Conservation (phyloP, 805 yeast species). For the Komagataella populi region DNA sequence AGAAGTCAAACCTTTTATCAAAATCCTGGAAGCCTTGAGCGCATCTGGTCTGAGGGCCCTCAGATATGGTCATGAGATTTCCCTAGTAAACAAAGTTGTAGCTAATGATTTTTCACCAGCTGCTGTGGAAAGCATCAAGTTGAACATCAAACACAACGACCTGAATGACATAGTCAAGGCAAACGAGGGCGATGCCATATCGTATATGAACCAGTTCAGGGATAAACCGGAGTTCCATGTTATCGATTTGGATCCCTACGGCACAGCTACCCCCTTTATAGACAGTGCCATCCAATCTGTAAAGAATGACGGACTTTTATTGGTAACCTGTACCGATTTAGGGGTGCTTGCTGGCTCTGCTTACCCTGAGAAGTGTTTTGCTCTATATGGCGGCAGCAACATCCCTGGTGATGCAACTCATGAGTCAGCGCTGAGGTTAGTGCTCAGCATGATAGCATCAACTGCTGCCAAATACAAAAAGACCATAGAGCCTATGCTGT, state of each 20-base stretch:
- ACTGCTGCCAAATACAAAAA: constrained; percentile 88
- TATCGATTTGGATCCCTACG: constrained; percentile 93
- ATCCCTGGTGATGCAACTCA: constrained; percentile 80
- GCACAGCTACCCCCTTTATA: constrained; percentile 91
- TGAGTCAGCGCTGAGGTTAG: constrained; percentile 84
- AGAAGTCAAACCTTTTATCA: constrained; percentile 31
- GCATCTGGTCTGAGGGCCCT: constrained; percentile 95
- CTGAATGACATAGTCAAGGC: constrained; percentile 45
- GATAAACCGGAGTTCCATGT: constrained; percentile 52
- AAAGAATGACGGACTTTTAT: constrained; percentile 71
- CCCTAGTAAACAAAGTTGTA: constrained; percentile 53
- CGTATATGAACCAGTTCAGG: constrained; percentile 42
- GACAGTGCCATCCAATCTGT: constrained; percentile 82
- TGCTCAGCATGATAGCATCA: constrained; percentile 58
- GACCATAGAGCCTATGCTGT: constrained; percentile 73
- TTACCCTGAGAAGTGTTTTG: constrained; percentile 93
- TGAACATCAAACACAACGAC: constrained; percentile 58
- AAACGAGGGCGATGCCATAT: constrained; percentile 84
- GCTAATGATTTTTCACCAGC: constrained; percentile 85
- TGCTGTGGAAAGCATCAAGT: constrained; percentile 71
- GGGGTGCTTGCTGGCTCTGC: constrained; percentile 94
- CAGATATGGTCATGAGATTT: constrained; percentile 86
- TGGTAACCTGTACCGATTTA: constrained; percentile 93
- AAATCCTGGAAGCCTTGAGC: constrained; percentile 77
- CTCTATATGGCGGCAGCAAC: constrained; percentile 87